These are phyloP conservation scores for Dothiorella sarmentorum DNA, from an alignment of 2,329 filamentous ascomycete species.

Conservation along the genomic window DNA sequence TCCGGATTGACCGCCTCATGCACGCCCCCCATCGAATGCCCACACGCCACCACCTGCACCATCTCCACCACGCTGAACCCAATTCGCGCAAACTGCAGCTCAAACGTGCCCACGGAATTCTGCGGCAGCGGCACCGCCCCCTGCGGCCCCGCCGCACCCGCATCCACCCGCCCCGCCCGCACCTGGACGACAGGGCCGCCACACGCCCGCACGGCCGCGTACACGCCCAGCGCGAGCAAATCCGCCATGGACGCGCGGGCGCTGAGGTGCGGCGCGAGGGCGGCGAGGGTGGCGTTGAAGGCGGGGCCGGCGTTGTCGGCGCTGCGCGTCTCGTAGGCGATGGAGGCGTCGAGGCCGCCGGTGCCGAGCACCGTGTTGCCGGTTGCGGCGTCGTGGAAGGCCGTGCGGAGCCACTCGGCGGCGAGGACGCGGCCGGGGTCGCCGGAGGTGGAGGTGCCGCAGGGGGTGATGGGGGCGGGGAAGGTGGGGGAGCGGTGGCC, in stretches of 20 bases:
- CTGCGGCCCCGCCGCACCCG: constrained; percentile 44
- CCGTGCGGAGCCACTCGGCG: constrained; percentile 60
- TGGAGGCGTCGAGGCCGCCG: constrained; percentile 58
- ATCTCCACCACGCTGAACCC: constrained; percentile 57
- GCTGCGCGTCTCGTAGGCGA: constrained; percentile 56
- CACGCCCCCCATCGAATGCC: constrained; percentile 60
- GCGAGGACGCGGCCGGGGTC: constrained; percentile 54
- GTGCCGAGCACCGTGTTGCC: constrained; percentile 46
- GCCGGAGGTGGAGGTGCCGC: constrained; percentile 47
- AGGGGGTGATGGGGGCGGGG: constrained; percentile 56
- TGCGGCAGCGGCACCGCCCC: constrained; percentile 59
- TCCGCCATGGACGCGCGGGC: constrained; percentile 54
- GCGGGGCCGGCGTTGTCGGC: constrained; percentile 57
- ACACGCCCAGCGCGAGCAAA: constrained; percentile 57
- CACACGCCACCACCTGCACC: constrained; percentile 60
- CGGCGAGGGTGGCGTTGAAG: constrained; percentile 52
- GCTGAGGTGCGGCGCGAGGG: constrained; percentile 54
- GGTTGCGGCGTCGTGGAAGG: constrained; percentile 61
- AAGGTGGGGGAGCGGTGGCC: constrained; percentile 56
- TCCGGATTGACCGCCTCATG: constrained; percentile 54
- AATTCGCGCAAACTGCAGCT: constrained; percentile 55
- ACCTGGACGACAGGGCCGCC: constrained; percentile 56
- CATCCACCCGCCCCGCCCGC: constrained; percentile 54
- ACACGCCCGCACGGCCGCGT: constrained; percentile 57
- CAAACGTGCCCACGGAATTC: constrained; percentile 52